Percentiles rank a stretch among this genome's conserved stretches.
Conservation (phyloP, 1,284 basidiomycete species). For the Tremellales sp. region DNA sequence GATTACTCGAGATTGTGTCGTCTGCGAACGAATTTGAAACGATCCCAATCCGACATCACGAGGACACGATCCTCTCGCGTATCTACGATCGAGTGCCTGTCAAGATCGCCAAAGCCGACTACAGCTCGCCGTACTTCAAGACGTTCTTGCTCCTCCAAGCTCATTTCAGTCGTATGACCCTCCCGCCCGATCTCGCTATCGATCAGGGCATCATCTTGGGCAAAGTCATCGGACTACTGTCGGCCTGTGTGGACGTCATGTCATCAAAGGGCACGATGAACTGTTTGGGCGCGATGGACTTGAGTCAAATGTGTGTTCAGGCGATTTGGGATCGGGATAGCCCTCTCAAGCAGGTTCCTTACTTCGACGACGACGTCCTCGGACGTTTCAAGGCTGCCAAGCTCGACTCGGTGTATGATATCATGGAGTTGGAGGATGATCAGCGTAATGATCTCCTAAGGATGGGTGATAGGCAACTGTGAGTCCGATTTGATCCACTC, state of each 20-base stretch:
- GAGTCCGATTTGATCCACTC: slow-evolving; percentile 36
- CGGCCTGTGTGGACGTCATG: slow-evolving; percentile 97
- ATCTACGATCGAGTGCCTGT: slow-evolving; percentile 98
- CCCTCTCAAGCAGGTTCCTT: slow-evolving; percentile 89
- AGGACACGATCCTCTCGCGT: slow-evolving; percentile 72
- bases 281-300: slow-evolving; percentile 94
- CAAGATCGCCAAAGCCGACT: slow-evolving; percentile 82
- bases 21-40: slow-evolving; percentile 94
- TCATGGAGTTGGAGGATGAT: slow-evolving; percentile 95
- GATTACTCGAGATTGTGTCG: slow-evolving; percentile 90
- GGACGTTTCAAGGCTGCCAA: slow-evolving; percentile 76
- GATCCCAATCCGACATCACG: slow-evolving; percentile 89
- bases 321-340: slow-evolving; percentile 96
- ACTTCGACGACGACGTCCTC: slow-evolving; percentile 84
- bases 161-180: slow-evolving; percentile 86
- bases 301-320: slow-evolving; percentile 99
- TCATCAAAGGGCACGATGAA: slow-evolving; percentile 92
- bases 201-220: slow-evolving; percentile 84
- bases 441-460: slow-evolving; percentile 74
- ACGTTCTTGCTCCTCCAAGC: slow-evolving; percentile 94
- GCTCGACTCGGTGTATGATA: slow-evolving; percentile 84
- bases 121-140: slow-evolving; percentile 95
- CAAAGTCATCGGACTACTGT: slow-evolving; percentile 84
- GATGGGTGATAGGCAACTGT: slow-evolving; percentile 85
- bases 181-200: slow-evolving; percentile 87